Evolutionary conservation across 345 rosid genomes (phyloP).

Genomic region (Dimocarpus longan): DNA sequence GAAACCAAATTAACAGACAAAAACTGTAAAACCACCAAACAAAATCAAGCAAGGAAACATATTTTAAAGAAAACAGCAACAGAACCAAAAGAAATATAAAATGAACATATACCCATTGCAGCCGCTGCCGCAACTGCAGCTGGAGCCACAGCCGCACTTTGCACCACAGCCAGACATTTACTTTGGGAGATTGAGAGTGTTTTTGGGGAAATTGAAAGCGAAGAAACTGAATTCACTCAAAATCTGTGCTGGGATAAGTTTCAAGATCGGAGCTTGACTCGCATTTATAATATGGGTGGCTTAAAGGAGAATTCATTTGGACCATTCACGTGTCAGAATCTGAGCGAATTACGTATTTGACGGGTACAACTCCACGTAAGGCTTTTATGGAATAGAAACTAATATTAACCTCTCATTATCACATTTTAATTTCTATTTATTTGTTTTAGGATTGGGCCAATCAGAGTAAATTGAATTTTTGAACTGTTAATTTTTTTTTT

Average conservation of each 20-base stretch:
- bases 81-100: neutral
- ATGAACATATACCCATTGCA: conserved; percentile 31
- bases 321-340: conserved; percentile 42
- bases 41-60: neutral
- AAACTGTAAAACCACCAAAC: no score
- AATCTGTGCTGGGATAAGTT: neutral
- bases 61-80: neutral
- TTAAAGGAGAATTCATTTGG: neutral
- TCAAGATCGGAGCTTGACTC: fast-evolving
- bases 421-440: no score
- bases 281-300: conserved; percentile 21
- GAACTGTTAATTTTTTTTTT: no score
- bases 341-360: conserved; percentile 11
- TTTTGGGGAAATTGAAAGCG: neutral
- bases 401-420: neutral
- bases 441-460: no score
- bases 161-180: conserved; percentile 44
- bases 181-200: neutral
- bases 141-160: conserved; percentile 51
- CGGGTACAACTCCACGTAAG: neutral
- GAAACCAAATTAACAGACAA: no score
- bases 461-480: no score
- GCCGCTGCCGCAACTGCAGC: conserved; percentile 46
- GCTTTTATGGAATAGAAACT: neutral
- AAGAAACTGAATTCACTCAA: neutral